Evolutionary conservation across 768 basidiomycete genomes (phyloP), one percentile per base, ranked within the genome.

Genomic region (Russula brevipes): DNA sequence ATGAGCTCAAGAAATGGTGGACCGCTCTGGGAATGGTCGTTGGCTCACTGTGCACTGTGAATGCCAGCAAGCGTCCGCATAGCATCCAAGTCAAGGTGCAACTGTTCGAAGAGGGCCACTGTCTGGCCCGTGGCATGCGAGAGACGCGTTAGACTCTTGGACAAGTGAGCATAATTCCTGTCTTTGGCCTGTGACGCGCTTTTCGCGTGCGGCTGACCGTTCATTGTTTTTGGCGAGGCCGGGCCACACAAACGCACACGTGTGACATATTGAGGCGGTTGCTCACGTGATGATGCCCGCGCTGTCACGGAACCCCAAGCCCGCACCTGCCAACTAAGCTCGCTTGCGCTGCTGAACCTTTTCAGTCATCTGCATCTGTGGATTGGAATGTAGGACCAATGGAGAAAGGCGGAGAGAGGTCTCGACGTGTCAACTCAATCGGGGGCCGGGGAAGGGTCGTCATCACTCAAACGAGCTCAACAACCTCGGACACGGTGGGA

Each of bases 181-280:
- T 91, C 86, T 74, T 94, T 94, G 41, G 87, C 83, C 66, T 88
- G 87, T 0, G 86, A 86, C 4, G 88, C 87, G 69, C 80, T 85
- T 10, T 81, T 82, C 11, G 82, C 79, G n/a, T 71, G 70, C 5
- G 71, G 64, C 50, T 73, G 72, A 17, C 36, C 49, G 53, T 66
- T 68, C 67, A 68, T 66, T 36, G 24, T 64, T 39, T 36, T 57
- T 47, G 42, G 41, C 5, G 53, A 49, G 36, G 35, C 0, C 2
- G 12, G 3, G 5, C 9, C n/a, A n/a, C 33, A 8, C 35, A 17
- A 36, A 10, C 35, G 17, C 4, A 31, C 30, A 17, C 8, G 49
- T 30, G 50, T 12, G 31, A 45, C 36, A 24, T 4, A 45, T 38
- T 45, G 45, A 11, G 51, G 44, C 3, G 12, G 17, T 1, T 17